Evolutionary conservation across 2,329 filamentous ascomycete species (phyloP), one percentile per base, ranked within the genome.

Genomic region (Cladosporium sp.): DNA sequence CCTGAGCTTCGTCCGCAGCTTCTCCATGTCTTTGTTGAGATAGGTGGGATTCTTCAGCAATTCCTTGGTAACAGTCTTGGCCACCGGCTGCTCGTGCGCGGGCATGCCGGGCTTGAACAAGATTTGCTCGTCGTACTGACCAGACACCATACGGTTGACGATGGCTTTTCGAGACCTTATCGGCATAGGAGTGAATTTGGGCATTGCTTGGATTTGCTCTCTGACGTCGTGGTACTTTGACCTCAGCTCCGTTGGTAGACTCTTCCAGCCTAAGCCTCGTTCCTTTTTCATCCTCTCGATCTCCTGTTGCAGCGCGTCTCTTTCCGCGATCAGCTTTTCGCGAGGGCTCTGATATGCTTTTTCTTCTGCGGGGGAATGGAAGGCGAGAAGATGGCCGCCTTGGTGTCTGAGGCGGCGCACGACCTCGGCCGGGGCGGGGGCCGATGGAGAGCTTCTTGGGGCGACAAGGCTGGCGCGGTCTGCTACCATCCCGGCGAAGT

Each of bases 1-100:
- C 57, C 57, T 50, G 56, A 61, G 64, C 61, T 71, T 66, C 33
- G 57, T 58, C 37, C 69, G 44, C 46, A 71, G 65, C 48, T 52
- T 63, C 9, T 61, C 60, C 1, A 63, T 55, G 62, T 70, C 63
- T n/a, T 56, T 54, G 4, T 14, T 31, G 16, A 63, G 52, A 34
- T 63, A 66, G 5, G 61, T 64, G 4, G 48, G 37, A 51, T 66
- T 66, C 56, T 50, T 54, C 46, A 57, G 42, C 13, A 56, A 53
- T 48, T 54, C 54, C n/a, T 38, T 49, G 9, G 53, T 56, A 19
- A 66, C 51, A 9, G 56, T 40, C 38, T 65, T 59, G 43, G 65
- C 35, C 14, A 60, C 41, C 11, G 56, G 52, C 45, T 63, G 56
- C 51, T 60, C 59, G 46, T 60, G 52, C 18, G 45, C 31, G 19